A percentile compares a stretch with the other conserved stretches of the same genome.
phyloP scores from a whole-genome alignment of 108 stramenopile species.

The Cyclotella atomus region DNA sequence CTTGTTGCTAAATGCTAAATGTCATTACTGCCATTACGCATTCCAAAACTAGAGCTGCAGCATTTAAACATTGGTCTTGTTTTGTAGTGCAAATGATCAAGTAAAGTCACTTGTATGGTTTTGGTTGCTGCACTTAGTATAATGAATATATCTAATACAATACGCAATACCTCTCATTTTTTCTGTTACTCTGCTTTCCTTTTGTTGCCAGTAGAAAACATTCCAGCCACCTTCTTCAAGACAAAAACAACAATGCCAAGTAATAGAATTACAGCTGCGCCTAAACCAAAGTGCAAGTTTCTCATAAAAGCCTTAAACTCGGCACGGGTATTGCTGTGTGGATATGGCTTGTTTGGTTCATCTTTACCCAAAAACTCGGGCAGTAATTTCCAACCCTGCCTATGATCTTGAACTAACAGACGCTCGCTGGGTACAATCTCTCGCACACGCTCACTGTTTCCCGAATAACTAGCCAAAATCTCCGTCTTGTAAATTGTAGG shows the following conservation, averaged over 20 bases:
- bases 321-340: slow-evolving; percentile 11
- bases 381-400: slow-evolving; percentile 15
- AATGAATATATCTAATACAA: background rate
- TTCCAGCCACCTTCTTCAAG: background rate
- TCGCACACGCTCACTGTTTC: slow-evolving; percentile 12
- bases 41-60: too few species aligned
- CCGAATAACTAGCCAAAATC: slow-evolving; percentile 9
- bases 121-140: too few species aligned
- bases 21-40: too few species aligned
- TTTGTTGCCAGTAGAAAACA: background rate
- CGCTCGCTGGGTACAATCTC: slow-evolving; percentile 5
- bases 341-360: background rate
- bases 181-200: background rate
- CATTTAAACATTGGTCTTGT: too few species aligned
- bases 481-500: slow-evolving; percentile 16
- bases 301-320: background rate
- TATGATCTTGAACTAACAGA: slow-evolving; percentile 14
- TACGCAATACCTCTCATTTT: background rate
- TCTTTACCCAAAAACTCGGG: slow-evolving; percentile 15
- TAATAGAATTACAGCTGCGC: background rate
- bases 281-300: background rate
- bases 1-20: too few species aligned
- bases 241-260: background rate
- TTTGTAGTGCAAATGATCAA: too few species aligned
- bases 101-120: too few species aligned